These are phyloP conservation scores for Globisporangium splendens DNA, from an alignment of 352 stramenopile species.

Conservation along the genomic window DNA sequence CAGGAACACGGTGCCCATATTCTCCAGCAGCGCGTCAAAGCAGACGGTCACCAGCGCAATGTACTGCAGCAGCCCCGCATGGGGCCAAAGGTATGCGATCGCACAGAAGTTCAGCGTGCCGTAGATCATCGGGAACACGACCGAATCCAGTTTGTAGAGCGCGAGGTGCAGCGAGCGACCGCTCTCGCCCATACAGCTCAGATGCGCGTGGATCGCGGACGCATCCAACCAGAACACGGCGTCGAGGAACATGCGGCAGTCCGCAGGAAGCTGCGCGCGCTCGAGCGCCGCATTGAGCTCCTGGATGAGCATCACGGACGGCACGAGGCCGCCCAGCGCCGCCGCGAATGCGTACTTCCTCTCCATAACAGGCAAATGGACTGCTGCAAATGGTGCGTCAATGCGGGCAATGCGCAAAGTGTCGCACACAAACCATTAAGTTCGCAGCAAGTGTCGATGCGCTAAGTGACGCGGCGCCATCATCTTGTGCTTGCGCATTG, in stretches of 20 bases:
- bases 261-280: conserved; percentile 8
- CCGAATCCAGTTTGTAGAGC: conserved; percentile 24
- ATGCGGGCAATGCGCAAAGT: too few species aligned
- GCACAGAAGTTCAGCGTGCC: conserved; percentile 11
- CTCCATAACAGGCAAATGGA: neutral
- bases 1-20: conserved; percentile 13
- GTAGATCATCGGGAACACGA: conserved; percentile 31
- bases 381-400: too few species aligned
- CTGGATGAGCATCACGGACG: conserved; percentile 19
- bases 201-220: conserved; percentile 18
- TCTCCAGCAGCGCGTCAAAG: conserved; percentile 13
- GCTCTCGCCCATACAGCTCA: conserved; percentile 21
- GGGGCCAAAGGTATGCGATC: conserved; percentile 17
- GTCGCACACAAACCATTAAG: too few species aligned
- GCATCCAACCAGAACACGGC: conserved; percentile 9
- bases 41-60: conserved; percentile 6
- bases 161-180: conserved; percentile 22
- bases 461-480: too few species aligned
- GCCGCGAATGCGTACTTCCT: conserved; percentile 13
- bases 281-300: conserved; percentile 12
- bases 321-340: conserved; percentile 17
- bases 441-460: too few species aligned
- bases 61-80: neutral
- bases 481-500: too few species aligned
- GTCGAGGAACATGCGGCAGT: conserved; percentile 25